Base-by-base conservation (phyloP, 331 rosid genomes). In the Acacia concinna region DNA sequence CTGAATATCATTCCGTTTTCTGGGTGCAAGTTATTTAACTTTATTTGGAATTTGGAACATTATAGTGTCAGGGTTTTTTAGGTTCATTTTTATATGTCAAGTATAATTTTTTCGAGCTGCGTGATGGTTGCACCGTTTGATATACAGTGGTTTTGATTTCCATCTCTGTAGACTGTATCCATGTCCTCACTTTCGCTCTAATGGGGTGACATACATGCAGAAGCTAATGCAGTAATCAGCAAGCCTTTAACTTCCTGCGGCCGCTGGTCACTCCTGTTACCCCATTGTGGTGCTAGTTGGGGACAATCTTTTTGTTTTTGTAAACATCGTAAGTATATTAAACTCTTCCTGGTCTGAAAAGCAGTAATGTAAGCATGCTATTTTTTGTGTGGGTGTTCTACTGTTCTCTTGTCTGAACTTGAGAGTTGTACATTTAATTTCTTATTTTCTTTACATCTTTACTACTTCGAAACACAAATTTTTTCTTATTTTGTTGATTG, bases 401-500 rank as follows among this genome's bases (percentile, higher is more conserved):
- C 34, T 64, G 27, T 34, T 63, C 13, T 17, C 40, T 64, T 64
- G 27, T 34, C 27, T 32, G 70, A 64, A 32, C 44, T 64, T 63
- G 43, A 15, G 41, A 63, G 38, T 30, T 62, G 68, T 30, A 31
- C n/a, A 3, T 66, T 30, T 37, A 49, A 67, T 37, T 67, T 67
- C 5, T 67, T n/a, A 12, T n/a, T n/a, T 2, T 67, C 49, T 10
- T 67, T 37, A 10, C 30, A 37, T 67, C 12, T 23, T 37, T 68
- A 40, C 11, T 10, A 21, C 46, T 65, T 65, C 10, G 20, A 68
- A 40, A 21, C 20, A 6, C 32, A 38, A n/a, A n/a, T n/a, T 68
- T 52, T 67, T 67, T 67, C 32, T n/a, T 8, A 32, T 68, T 11
- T 0, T 81, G 82, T 68, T 81, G 74, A 75, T 68, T 83, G 83